These are phyloP conservation scores for Bipolaris victoriae DNA, from an alignment of 2,329 filamentous ascomycete species.

Conservation along the genomic window DNA sequence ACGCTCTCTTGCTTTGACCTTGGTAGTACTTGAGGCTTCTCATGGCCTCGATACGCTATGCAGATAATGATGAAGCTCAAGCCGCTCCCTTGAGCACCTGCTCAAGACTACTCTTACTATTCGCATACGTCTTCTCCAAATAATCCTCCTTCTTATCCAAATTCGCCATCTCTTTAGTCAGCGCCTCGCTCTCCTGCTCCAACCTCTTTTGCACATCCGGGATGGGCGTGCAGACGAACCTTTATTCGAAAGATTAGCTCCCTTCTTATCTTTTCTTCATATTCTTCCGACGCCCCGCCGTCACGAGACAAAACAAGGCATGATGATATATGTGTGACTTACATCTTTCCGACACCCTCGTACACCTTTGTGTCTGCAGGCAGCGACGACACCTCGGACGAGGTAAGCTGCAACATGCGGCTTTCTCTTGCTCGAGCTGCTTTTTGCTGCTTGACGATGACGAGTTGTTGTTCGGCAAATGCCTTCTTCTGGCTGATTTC, in stretches of 20 bases:
- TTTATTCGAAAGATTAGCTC: conserved; percentile 48
- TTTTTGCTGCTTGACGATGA: conserved; percentile 83
- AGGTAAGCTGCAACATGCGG: conserved; percentile 85
- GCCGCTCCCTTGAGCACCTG: conserved; percentile 71
- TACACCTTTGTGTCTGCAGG: conserved; percentile 81
- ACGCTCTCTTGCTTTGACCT: background rate
- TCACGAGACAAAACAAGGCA: background rate
- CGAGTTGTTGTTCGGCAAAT: conserved; percentile 89
- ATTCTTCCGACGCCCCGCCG: background rate
- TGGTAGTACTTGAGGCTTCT: background rate
- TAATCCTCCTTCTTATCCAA: conserved; percentile 90
- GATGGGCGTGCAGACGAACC: conserved; percentile 85
- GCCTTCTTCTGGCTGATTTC: conserved; percentile 93
- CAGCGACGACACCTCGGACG: conserved; percentile 79
- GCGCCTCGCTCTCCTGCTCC: conserved; percentile 72
- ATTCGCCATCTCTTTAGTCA: conserved; percentile 78
- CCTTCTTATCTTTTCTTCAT: background rate
- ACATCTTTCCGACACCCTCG: conserved; percentile 98
- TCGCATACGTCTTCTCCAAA: conserved; percentile 92
- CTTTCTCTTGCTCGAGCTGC: conserved; percentile 84
- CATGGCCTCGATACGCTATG: background rate
- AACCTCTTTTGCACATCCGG: conserved; percentile 77
- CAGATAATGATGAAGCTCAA: conserved; percentile 13
- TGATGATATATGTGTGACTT: conserved; percentile 9
- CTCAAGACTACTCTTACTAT: conserved; percentile 88